Base-by-base conservation (phyloP, 139 green algal species). In the Yamagishiella unicocca region DNA sequence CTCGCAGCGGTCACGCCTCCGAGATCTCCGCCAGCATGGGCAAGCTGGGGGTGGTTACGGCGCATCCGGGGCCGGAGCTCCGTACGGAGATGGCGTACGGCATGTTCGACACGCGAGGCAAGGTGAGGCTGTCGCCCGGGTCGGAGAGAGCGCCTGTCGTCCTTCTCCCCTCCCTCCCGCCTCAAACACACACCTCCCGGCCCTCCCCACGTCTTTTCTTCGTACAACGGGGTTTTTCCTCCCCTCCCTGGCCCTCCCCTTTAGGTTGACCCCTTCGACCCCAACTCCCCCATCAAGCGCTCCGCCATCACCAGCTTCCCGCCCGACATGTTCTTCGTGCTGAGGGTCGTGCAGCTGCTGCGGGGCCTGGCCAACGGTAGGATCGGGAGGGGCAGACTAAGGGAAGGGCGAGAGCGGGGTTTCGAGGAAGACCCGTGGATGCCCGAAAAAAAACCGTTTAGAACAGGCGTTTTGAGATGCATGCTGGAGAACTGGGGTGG, bases 51-150 rank as follows among this genome's bases (percentile, higher is more conserved):
- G 91, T 99, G 37, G 90, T 92, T 42, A 97, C 93, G 35, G 93
- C 93, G 37, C 85, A 88, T 62, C 55, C 89, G 2, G 94, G 97
- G 35, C n/a, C 84, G 24, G 79, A 45, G 0, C 58, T 96, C 21
- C 83, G 88, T n/a, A 80, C 89, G 21, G 89, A 95, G 79, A 98
- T 99, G 95, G 86, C 90, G 42, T 93, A 90, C 77, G 94, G 96
- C 67, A 99, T 99, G 97, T 99, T 99, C 91, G 96, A 99, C 93
- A 99, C 97, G 21, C 73, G 87, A 0, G 95, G 95, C 19, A 96
- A 90, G 90, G 91, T 80, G 64, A 14, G 72, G 72, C 67, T n/a
- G n/a, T n/a, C n/a, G n/a, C n/a, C n/a, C n/a, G 58, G 19, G 58
- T 24, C 19, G 58, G 22, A 67, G 58, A 22, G 58, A n/a, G 58